phyloP scores from a whole-genome alignment of 306 rosid species.

The Quercus agrifolia region DNA sequence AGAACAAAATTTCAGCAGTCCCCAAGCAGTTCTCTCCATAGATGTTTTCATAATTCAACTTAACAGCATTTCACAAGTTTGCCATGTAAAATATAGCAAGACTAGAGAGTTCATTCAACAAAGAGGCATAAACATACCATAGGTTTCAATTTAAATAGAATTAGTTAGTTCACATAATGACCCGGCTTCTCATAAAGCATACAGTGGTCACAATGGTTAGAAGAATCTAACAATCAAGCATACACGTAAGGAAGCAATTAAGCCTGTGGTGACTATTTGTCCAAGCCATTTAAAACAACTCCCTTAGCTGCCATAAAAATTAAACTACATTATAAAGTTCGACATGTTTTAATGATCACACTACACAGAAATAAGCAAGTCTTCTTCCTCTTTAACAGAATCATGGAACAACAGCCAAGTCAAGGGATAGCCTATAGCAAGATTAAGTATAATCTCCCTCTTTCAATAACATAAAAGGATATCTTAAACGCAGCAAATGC shows the following conservation, averaged over 20 bases:
- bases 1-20: neutral
- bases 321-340: neutral
- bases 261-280: neutral
- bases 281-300: neutral
- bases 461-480: constrained; percentile 50
- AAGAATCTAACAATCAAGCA: neutral
- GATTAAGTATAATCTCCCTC: neutral
- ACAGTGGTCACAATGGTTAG: neutral
- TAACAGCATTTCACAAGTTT: neutral
- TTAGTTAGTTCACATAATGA: neutral
- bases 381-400: neutral
- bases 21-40: neutral
- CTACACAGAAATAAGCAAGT: too few relatives aligned
- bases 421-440: neutral
- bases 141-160: neutral
- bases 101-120: neutral
- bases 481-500: constrained; percentile 99
- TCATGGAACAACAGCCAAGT: neutral
- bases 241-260: neutral
- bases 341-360: neutral
- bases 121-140: neutral
- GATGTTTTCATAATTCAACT: neutral
- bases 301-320: neutral
- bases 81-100: neutral
- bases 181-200: neutral